A percentile compares a stretch with the other conserved stretches of the same genome.
These are phyloP conservation scores for Eucalyptus sp. DNA, from an alignment of 345 rosid genomes.

Conservation along the genomic window DNA sequence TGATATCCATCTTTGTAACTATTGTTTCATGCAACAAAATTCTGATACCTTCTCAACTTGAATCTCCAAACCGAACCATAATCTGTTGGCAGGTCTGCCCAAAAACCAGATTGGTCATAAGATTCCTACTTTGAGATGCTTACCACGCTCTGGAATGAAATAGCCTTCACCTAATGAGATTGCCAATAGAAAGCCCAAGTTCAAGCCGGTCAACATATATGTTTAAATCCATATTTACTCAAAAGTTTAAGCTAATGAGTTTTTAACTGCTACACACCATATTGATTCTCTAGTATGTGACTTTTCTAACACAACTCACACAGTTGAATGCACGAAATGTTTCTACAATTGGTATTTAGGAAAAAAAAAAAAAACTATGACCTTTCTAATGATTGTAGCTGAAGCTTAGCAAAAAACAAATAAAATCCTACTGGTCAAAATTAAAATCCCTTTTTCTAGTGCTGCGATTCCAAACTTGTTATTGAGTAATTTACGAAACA, in stretches of 20 bases:
- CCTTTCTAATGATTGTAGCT: neutral
- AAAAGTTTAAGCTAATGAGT: too few species aligned
- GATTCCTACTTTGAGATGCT: neutral
- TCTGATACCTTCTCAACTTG: neutral
- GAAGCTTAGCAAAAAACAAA: too few species aligned
- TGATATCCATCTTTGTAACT: neutral
- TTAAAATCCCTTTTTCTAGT: neutral
- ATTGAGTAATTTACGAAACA: neutral
- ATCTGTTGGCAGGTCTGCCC: neutral
- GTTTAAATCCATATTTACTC: neutral
- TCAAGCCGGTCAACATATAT: fast-evolving
- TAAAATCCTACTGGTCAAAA: neutral
- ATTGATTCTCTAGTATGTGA: neutral
- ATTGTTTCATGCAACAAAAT: neutral
- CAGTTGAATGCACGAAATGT: neutral
- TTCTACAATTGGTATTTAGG: neutral
- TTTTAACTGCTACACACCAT: neutral
- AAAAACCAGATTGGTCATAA: neutral
- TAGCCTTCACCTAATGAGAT: neutral
- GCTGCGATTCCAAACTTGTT: neutral
- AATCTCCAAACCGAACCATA: neutral
- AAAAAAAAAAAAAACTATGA: neutral
- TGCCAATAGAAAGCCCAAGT: neutral
- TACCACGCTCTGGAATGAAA: neutral
- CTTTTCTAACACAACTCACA: neutral